Evolutionary conservation across 2,329 filamentous ascomycete species (phyloP), one percentile per base, ranked within the genome.

Genomic region (Fusarium robinianum): DNA sequence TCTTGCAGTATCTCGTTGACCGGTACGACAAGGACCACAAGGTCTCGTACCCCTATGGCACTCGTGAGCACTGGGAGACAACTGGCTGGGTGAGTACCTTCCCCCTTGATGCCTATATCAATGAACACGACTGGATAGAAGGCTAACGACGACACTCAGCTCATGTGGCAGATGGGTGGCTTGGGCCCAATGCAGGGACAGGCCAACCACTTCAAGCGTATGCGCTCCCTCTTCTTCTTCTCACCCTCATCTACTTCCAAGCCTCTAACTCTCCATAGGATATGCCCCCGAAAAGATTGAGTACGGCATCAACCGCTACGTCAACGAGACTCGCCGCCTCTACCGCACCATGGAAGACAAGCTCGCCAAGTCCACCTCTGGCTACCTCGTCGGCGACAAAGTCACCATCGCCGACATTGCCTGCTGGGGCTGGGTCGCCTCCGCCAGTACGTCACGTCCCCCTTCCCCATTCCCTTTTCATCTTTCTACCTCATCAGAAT

Each of bases 271-370:
- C 2, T 11, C 8, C 12, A 8, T 44, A 79, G 76, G 75, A 42
- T 95, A 95, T 62, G 89, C 90, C 1, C 87, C 88, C 0, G 86
- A 91, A 65, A 83, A 80, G 65, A 92, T 95, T 60, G 75, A 84
- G 61, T 95, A 96, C 65, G 89, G 86, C 51, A 81, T 95, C 41
- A 82, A 88, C 62, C 80, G 90, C 33, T 96, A 95, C 71, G 73
- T 77, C 63, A 94, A 89, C 64, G 90, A 96, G 72, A 89, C 87
- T 0, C 78, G 85, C n/a, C 83, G 90, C 10, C 75, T 96, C 2
- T 95, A 94, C 71, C 76, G 82, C 37, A 85, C 90, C 14, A 72
- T 95, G 46, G 84, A 95, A 62, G 81, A 78, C 33, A 83, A 90
- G 41, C 79, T 96, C 29, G 66, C 71, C 51, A 74, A 76, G 60